Evolutionary conservation across 2,329 filamentous ascomycete species (phyloP).

Genomic region (Sporothrix mexicana): DNA sequence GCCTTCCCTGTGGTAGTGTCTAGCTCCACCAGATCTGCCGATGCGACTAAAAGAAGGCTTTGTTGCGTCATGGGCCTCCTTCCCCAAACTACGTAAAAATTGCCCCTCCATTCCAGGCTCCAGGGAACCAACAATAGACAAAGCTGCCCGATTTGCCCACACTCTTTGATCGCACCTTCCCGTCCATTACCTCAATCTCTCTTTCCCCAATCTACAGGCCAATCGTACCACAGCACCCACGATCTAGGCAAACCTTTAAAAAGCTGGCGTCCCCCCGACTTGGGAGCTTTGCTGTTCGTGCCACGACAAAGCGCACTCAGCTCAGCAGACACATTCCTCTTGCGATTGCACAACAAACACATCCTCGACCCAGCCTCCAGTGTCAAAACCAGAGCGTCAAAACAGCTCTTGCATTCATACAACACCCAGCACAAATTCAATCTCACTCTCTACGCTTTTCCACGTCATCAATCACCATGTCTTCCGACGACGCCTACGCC

Average conservation of each 20-base stretch:
- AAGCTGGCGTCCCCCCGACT: slow-evolving; percentile 23
- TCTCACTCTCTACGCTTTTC: not conserved
- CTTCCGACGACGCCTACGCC: slow-evolving; percentile 81
- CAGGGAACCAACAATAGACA: not conserved
- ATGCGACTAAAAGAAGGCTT: not conserved
- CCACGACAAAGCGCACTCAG: slow-evolving; percentile 23
- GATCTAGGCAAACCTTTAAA: slow-evolving; percentile 22
- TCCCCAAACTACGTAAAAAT: slow-evolving; percentile 22
- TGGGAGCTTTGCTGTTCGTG: slow-evolving; percentile 21
- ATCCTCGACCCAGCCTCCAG: not conserved
- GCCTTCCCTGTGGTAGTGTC: slow-evolving; percentile 5
- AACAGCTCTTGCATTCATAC: not conserved
- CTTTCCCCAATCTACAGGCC: not conserved
- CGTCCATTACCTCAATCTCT: not conserved
- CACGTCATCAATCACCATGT: slow-evolving; percentile 58
- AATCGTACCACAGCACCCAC: not conserved
- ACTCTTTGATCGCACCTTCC: slow-evolving; percentile 14
- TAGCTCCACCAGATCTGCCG: not conserved
- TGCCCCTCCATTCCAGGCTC: slow-evolving; percentile 30
- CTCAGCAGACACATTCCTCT: slow-evolving; percentile 11
- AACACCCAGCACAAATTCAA: not conserved
- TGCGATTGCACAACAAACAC: slow-evolving; percentile 1
- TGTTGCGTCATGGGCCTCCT: slow-evolving; percentile 33
- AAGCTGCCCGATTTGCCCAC: slow-evolving; percentile 6
- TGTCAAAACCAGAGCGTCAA: not conserved